phyloP scores from a whole-genome alignment of 73 alveolate genomes.

The Paramecium tetraurelia region DNA sequence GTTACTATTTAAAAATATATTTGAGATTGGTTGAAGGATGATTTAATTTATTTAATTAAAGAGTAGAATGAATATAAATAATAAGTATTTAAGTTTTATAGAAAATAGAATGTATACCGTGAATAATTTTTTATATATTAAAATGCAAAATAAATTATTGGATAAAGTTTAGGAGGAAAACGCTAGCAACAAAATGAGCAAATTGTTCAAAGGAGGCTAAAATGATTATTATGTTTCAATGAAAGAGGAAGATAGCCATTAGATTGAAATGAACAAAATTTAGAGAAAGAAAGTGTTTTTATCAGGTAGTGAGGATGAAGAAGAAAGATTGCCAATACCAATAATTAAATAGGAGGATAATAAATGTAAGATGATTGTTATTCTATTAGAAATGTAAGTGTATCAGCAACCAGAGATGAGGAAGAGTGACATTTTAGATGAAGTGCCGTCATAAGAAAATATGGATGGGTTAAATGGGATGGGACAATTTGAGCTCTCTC shows the following conservation, averaged over 20 bases:
- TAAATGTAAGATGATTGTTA: not conserved
- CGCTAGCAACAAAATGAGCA: not conserved
- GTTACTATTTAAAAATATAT: not conserved
- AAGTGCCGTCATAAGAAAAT: not conserved
- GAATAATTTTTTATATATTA: not conserved
- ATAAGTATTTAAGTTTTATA: not conserved
- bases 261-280: not conserved
- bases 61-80: not conserved
- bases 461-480: not conserved
- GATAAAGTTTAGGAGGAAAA: slow-evolving; percentile 8
- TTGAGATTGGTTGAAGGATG: not conserved
- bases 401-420: not conserved
- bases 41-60: not conserved
- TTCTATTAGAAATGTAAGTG: not conserved
- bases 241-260: not conserved
- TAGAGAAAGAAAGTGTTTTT: slow-evolving; percentile 20
- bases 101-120: not conserved
- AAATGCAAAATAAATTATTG: slow-evolving; percentile 6
- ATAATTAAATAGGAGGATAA: not conserved
- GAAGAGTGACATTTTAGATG: slow-evolving; percentile 12
- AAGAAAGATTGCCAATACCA: not conserved
- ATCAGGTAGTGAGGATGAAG: slow-evolving; percentile 49
- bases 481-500: not conserved
- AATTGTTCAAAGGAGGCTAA: not conserved
- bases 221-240: not conserved